Percentiles rank a stretch among this genome's conserved stretches.
These are phyloP conservation scores for Tausonia pullulans DNA, from an alignment of 1,284 basidiomycete genomes.

Conservation along the genomic window DNA sequence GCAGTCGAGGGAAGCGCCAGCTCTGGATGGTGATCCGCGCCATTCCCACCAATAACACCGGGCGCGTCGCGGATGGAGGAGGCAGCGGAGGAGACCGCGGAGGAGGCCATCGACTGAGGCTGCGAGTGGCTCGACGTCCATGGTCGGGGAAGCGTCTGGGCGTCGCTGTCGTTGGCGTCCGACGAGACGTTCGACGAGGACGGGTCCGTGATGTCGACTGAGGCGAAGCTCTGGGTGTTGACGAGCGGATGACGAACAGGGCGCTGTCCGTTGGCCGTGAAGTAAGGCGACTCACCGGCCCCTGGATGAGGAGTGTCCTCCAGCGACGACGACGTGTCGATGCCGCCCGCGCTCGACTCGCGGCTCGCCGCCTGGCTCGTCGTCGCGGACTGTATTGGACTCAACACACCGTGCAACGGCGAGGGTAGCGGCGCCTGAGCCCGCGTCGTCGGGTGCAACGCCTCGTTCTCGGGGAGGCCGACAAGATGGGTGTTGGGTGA, in stretches of 20 bases:
- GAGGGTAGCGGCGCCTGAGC: too few species aligned
- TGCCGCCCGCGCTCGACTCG: not conserved
- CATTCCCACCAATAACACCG: not conserved
- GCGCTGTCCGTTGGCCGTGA: not conserved
- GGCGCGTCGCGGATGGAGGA: not conserved
- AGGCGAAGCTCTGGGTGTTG: not conserved
- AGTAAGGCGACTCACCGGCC: too few species aligned
- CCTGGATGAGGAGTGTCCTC: not conserved
- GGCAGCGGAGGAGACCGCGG: not conserved
- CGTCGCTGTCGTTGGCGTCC: not conserved
- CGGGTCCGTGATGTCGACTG: too few species aligned
- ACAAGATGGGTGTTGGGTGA: not conserved
- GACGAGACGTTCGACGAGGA: too few species aligned
- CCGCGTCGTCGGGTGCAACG: too few species aligned
- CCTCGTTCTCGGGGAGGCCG: not conserved
- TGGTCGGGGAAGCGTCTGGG: not conserved
- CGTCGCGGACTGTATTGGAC: slow-evolving; percentile 8
- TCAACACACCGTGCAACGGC: not conserved
- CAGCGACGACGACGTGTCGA: not conserved
- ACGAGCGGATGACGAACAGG: slow-evolving; percentile 8
- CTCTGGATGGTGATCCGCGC: too few species aligned
- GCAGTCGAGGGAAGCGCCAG: too few species aligned
- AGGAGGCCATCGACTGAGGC: not conserved
- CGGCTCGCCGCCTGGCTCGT: slow-evolving; percentile 1
- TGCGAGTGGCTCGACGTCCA: not conserved